Evolutionary conservation across 1,139 yeast species (phyloP).

Genomic region (Yamadazyma diospyri): DNA sequence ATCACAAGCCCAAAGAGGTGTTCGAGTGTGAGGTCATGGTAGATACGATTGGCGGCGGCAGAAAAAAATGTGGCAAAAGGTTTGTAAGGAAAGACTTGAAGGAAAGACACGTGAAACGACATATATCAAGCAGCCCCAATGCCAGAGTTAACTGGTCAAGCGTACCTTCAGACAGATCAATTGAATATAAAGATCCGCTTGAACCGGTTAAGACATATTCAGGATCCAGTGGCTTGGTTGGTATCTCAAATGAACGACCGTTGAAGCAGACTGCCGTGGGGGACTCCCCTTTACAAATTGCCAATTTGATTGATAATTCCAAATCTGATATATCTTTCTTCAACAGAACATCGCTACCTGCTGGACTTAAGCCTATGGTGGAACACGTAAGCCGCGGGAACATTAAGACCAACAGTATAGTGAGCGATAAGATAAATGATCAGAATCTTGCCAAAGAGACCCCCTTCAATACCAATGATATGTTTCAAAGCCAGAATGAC

Average conservation of each 20-base stretch:
- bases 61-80: slow-evolving; percentile 35
- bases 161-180: slow-evolving; percentile 9
- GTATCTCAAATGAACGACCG: slow-evolving; percentile 1
- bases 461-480: neutral
- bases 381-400: slow-evolving; percentile 1
- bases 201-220: slow-evolving; percentile 4
- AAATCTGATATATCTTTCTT: slow-evolving; percentile 7
- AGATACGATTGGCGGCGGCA: slow-evolving; percentile 24
- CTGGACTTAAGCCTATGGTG: slow-evolving; percentile 3
- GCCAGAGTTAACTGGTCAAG: slow-evolving; percentile 15
- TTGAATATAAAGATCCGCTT: slow-evolving; percentile 7
- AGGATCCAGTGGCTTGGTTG: neutral
- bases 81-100: slow-evolving; percentile 42
- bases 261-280: slow-evolving; percentile 1
- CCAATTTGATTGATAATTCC: slow-evolving; percentile 18
- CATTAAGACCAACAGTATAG: neutral
- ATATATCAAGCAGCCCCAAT: slow-evolving; percentile 14
- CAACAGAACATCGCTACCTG: slow-evolving; percentile 1
- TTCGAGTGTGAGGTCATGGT: slow-evolving; percentile 34
- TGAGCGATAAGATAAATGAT: neutral
- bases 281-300: slow-evolving; percentile 19
- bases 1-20: slow-evolving; percentile 39
- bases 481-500: slow-evolving; percentile 28
- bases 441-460: neutral
- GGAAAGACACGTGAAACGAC: slow-evolving; percentile 38